Evolutionary conservation across 192 early-diverging fungal species (phyloP), one percentile per base, ranked within the genome.

Genomic region (Piromyces sp.): DNA sequence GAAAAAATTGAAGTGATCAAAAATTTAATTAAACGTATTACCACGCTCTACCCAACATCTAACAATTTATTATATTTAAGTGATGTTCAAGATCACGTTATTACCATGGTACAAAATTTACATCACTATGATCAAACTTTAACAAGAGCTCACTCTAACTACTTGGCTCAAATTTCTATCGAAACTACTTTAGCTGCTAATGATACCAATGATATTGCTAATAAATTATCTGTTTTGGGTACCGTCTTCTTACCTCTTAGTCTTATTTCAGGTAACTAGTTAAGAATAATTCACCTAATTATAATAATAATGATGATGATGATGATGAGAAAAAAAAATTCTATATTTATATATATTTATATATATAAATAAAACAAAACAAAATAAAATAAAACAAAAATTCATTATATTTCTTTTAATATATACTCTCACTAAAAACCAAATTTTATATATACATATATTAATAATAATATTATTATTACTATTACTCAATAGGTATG

Each of bases 31-130:
- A 92, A 92, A 42, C 87, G 90, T 11, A 92, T 86, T 68, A 87
- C 83, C 3, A 89, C 81, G 22, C 33, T 5, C 81, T 80, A 93
- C 16, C 83, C 84, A 11, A 84, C 88, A 4, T 81, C 85, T 28
- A 89, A 91, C 33, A 89, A 90, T 6, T 83, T 87, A 3, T 84
- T 95, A 38, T 95, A 94, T 81, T 84, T 94, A 82, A 94, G 94
- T 28, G 94, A 95, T 84, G 90, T 95, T 37, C 92, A 94, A 84
- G 87, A 91, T 82, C 95, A 96, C 78, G 87, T 95, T 30, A 87
- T 90, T 29, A 94, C 92, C 9, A 91, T 96, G 88, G 81, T 89
- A 2, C 89, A 90, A 79, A 88, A 91, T 81, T 84, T 93, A 17
- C 85, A 84, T 13, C 94, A 95, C 82, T 94, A 92, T 82, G 94